Percentiles rank a stretch among this genome's conserved stretches.
Conservation (phyloP, 305 asterid species). For the Galium porrigens region DNA sequence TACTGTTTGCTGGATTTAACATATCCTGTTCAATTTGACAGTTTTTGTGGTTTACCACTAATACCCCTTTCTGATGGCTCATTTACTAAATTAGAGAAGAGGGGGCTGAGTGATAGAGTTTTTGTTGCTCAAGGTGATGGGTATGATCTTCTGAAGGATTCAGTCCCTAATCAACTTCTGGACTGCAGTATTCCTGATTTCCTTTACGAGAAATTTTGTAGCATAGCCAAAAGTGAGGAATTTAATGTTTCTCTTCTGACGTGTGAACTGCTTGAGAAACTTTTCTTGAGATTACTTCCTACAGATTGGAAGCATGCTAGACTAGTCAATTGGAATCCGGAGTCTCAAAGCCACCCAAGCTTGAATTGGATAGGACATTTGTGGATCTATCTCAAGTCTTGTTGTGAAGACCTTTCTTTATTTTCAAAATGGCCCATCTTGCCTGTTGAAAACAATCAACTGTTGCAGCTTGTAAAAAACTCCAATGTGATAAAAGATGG, state of each 20-base stretch:
- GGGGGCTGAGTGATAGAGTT: constrained; percentile 56
- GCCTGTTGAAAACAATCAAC: constrained; percentile 63
- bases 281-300: constrained; percentile 60
- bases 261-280: constrained; percentile 64
- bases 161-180: constrained; percentile 66
- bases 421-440: constrained; percentile 87
- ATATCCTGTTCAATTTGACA: constrained; percentile 42
- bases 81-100: constrained; percentile 61
- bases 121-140: constrained; percentile 75
- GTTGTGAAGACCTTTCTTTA: constrained; percentile 74
- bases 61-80: constrained; percentile 75
- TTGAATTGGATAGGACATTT: constrained; percentile 64
- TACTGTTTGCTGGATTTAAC: constrained; percentile 80
- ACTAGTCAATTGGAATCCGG: constrained; percentile 72
- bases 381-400: constrained; percentile 73
- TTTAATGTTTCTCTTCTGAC: constrained; percentile 64
- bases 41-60: constrained; percentile 67
- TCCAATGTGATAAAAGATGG: constrained; percentile 80
- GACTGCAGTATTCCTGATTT: constrained; percentile 48
- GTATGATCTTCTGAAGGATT: constrained; percentile 65
- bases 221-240: constrained; percentile 52
- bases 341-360: constrained; percentile 59
- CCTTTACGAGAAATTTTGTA: constrained; percentile 50
- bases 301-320: constrained; percentile 62
- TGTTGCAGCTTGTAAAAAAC: constrained; percentile 66